Evolutionary conservation across 306 rosid species (phyloP).

Genomic region (Lagenaria siceraria): DNA sequence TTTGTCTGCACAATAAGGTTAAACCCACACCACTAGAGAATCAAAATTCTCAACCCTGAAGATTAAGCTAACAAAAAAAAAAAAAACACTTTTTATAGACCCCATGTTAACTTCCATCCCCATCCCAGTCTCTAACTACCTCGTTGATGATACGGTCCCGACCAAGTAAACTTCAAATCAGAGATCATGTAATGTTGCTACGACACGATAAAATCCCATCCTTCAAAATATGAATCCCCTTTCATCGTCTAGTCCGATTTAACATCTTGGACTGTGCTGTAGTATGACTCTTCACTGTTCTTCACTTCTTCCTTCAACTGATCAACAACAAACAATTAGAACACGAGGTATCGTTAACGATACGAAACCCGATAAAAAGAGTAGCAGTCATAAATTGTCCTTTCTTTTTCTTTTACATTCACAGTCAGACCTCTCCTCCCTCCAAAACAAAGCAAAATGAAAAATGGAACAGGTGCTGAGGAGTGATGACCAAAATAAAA

Average conservation of each 20-base stretch:
- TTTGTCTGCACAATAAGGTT: slow-evolving; percentile 3
- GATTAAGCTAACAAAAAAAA: not conserved
- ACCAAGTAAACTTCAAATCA: not conserved
- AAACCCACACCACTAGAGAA: not conserved
- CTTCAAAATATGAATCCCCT: slow-evolving; percentile 8
- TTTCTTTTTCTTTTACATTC: not conserved
- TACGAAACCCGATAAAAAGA: not conserved
- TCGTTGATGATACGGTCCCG: not conserved
- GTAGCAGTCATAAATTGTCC: not conserved
- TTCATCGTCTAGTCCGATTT: slow-evolving; percentile 36
- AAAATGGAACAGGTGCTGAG: not conserved
- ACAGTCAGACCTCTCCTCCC: not conserved
- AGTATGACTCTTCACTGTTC: slow-evolving; percentile 31
- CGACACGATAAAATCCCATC: slow-evolving; percentile 8
- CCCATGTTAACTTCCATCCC: not conserved
- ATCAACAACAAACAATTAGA: slow-evolving; percentile 11
- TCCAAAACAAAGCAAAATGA: not conserved
- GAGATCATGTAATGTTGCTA: not conserved
- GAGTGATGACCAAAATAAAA: not conserved
- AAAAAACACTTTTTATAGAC: not conserved
- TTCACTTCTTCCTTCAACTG: slow-evolving; percentile 64
- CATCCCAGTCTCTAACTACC: not conserved
- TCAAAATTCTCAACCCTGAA: not conserved
- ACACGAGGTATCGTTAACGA: not conserved
- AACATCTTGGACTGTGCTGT: slow-evolving; percentile 16